Percentiles rank a stretch among this genome's conserved stretches.
Evolutionary conservation across 1,139 yeast genomes (phyloP).

Genomic region (Scheffersomyces segobiensis): DNA sequence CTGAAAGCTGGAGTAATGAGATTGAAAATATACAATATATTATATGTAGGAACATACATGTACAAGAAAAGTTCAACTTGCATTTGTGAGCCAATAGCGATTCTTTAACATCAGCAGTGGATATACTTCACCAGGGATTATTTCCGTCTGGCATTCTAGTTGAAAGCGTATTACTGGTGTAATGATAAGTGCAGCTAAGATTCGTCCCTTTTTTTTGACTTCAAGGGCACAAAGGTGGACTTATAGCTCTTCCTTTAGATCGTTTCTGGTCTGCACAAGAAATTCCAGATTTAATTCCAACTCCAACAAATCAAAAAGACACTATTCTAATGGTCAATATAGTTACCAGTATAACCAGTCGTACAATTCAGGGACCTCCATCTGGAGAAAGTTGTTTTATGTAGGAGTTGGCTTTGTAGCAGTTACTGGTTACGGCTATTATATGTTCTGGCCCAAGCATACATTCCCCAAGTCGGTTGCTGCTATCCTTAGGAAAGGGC

Average conservation of each 20-base stretch:
- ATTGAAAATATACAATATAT: not conserved
- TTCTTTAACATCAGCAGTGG: not conserved
- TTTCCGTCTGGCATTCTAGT: not conserved
- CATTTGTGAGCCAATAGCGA: not conserved
- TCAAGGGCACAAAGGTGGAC: not conserved
- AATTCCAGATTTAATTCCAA: not conserved
- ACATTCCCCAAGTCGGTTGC: constrained; percentile 62
- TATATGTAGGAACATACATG: not conserved
- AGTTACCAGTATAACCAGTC: constrained; percentile 15
- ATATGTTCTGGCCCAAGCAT: constrained; percentile 63
- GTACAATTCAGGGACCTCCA: constrained; percentile 19
- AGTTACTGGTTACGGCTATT: constrained; percentile 42
- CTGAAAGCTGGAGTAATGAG: not conserved
- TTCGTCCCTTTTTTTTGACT: not conserved
- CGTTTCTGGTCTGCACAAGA: not conserved
- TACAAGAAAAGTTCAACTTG: not conserved
- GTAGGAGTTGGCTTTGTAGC: constrained; percentile 28
- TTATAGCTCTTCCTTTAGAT: not conserved
- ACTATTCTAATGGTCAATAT: constrained; percentile 3
- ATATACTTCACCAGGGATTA: not conserved
- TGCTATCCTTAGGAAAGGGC: constrained; percentile 63
- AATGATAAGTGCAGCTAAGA: not conserved
- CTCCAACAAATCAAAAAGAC: not conserved
- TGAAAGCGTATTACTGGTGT: not conserved
- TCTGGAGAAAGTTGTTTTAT: constrained; percentile 20